These are phyloP conservation scores for Botryotinia convoluta DNA, from an alignment of 2,329 filamentous ascomycete genomes.

Conservation along the genomic window DNA sequence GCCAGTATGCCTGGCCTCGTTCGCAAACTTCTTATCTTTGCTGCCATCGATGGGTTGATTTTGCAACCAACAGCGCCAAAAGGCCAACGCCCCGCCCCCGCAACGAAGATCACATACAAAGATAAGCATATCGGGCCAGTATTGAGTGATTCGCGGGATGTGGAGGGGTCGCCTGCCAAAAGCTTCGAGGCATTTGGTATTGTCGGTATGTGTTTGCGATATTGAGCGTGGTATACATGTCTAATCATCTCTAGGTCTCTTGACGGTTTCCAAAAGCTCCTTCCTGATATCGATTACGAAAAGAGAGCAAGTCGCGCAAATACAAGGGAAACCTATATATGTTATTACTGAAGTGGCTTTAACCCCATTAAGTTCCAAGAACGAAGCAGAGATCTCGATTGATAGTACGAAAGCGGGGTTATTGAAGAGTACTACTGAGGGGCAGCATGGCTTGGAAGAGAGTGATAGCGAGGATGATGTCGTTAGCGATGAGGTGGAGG, in stretches of 20 bases:
- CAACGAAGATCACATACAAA: conserved; percentile 37
- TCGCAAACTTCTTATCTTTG: conserved; percentile 39
- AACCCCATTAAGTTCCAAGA: conserved; percentile 78
- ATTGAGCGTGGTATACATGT: background rate
- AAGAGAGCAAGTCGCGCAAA: conserved; percentile 83
- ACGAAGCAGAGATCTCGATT: conserved; percentile 72
- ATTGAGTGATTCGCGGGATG: conserved; percentile 24
- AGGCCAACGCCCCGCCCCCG: conserved; percentile 33
- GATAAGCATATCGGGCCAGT: conserved; percentile 33
- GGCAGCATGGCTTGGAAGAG: conserved; percentile 32
- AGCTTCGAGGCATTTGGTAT: conserved; percentile 40
- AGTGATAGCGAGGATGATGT: conserved; percentile 49
- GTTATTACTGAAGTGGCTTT: conserved; percentile 84
- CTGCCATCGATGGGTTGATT: conserved; percentile 38
- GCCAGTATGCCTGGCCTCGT: conserved; percentile 39
- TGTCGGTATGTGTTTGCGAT: conserved; percentile 35
- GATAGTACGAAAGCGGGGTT: conserved; percentile 53
- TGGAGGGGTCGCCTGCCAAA: conserved; percentile 23
- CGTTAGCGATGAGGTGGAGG: conserved; percentile 46
- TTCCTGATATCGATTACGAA: conserved; percentile 86
- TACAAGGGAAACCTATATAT: conserved; percentile 79
- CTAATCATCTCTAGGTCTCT: conserved; percentile 59
- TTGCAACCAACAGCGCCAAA: conserved; percentile 36
- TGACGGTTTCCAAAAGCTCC: conserved; percentile 75
- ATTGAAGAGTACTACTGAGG: conserved; percentile 40